Evolutionary conservation across 2,329 filamentous ascomycete genomes (phyloP).

Genomic region (Stagonosporopsis tanaceti): DNA sequence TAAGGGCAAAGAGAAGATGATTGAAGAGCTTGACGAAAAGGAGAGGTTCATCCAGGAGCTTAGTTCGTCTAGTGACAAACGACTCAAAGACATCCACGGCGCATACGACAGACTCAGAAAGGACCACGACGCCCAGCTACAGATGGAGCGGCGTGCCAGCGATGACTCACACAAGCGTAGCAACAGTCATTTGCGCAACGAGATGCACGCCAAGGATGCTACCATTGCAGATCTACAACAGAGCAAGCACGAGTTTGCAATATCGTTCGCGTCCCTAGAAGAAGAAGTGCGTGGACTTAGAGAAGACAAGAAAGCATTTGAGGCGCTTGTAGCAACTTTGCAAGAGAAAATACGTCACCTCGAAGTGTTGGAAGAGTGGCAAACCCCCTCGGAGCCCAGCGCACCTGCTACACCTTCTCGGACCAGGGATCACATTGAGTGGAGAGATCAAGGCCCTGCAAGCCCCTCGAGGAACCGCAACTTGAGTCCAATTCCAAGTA

Average conservation of each 20-base stretch:
- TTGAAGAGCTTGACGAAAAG: conserved; percentile 36
- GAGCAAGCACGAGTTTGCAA: conserved; percentile 34
- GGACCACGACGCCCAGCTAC: conserved; percentile 27
- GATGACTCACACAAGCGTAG: conserved; percentile 18
- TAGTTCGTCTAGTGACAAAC: conserved; percentile 28
- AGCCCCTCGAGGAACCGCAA: conserved; percentile 19
- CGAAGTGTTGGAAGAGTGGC: conserved; percentile 36
- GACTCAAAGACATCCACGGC: conserved; percentile 31
- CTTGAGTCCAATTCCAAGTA: conserved; percentile 18
- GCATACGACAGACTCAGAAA: conserved; percentile 32
- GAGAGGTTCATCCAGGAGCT: conserved; percentile 40
- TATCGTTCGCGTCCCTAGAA: conserved; percentile 39
- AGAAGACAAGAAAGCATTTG: conserved; percentile 44
- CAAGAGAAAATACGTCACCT: conserved; percentile 42
- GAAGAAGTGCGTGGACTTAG: conserved; percentile 37
- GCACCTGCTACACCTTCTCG: conserved; percentile 15
- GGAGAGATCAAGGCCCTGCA: conserved; percentile 20
- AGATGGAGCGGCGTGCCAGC: conserved; percentile 17
- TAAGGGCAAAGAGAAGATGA: conserved; percentile 32
- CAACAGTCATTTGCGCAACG: conserved; percentile 22
- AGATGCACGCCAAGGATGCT: conserved; percentile 37
- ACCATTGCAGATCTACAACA: conserved; percentile 39
- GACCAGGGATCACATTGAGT: conserved; percentile 19
- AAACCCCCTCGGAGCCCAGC: conserved; percentile 20
- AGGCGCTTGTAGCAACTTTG: conserved; percentile 39